Evolutionary conservation across 148 eudicot genomes (phyloP).

Genomic region (Chenopodium berlandieri): DNA sequence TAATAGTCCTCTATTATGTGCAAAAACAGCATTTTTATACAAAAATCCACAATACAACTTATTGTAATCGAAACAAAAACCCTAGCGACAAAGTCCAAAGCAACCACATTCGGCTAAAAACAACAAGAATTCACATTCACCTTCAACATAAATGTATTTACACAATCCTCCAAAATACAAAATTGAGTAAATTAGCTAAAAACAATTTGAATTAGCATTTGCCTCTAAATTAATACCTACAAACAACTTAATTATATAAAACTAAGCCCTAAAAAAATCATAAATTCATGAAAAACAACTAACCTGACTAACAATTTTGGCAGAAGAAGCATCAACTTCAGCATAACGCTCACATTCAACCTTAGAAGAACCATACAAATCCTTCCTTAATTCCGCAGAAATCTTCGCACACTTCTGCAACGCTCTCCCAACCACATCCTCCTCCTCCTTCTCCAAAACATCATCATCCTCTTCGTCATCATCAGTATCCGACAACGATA

Average conservation of each 20-base stretch:
- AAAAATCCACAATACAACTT: not conserved
- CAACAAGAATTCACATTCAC: not conserved
- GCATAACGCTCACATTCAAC: slow-evolving; percentile 49
- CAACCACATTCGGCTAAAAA: not conserved
- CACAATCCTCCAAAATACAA: no score
- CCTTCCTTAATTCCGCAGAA: slow-evolving; percentile 70
- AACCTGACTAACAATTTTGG: slow-evolving; percentile 88
- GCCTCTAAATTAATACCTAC: not conserved
- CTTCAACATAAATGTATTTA: no score
- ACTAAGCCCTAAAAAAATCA: not conserved
- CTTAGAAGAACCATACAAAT: slow-evolving; percentile 61
- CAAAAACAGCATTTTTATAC: no score
- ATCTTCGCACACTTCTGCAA: slow-evolving; percentile 76
- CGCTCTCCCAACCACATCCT: slow-evolving; percentile 83
- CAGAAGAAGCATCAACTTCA: slow-evolving; percentile 67
- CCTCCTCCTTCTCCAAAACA: slow-evolving; percentile 44
- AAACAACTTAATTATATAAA: not conserved
- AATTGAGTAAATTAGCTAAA: not conserved
- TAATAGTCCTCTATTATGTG: no score
- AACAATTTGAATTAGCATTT: not conserved
- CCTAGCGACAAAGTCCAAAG: not conserved
- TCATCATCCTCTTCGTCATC: slow-evolving; percentile 38
- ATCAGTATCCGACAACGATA: slow-evolving; percentile 32
- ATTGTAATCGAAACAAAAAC: not conserved
- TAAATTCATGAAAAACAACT: not conserved